A percentile compares a stretch with the other conserved stretches of the same genome.
phyloP scores from a whole-genome alignment of 2,329 filamentous ascomycete genomes.

The Gyromitra esculenta region DNA sequence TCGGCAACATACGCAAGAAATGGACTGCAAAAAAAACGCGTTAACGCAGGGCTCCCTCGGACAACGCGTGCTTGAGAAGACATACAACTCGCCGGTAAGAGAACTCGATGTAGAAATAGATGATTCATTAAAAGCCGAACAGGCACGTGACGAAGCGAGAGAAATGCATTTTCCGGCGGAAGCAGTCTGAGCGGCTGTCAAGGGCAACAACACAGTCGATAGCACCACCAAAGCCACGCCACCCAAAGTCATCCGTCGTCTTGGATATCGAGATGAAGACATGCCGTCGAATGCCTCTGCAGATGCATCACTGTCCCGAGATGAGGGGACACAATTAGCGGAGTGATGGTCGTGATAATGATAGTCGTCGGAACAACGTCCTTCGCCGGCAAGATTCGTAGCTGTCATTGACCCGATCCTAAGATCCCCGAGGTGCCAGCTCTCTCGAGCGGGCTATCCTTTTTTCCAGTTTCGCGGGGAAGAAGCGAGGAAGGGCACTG shows the following conservation, averaged over 20 bases:
- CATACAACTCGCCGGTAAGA: conserved; percentile 58
- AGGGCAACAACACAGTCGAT: conserved; percentile 49
- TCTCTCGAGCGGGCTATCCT: conserved; percentile 53
- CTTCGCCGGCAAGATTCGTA: conserved; percentile 43
- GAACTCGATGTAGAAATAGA: conserved; percentile 60
- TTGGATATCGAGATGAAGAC: conserved; percentile 40
- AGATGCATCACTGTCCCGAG: conserved; percentile 40
- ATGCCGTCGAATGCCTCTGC: conserved; percentile 28
- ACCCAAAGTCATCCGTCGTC: conserved; percentile 49
- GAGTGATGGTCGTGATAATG: conserved; percentile 15
- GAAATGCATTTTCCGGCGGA: conserved; percentile 59
- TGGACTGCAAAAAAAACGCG: conserved; percentile 67
- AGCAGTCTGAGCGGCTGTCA: conserved; percentile 47
- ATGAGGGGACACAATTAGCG: conserved; percentile 20
- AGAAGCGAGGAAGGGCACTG: conserved; percentile 27
- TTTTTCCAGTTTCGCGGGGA: conserved; percentile 45
- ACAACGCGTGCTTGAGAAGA: conserved; percentile 50
- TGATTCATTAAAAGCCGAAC: conserved; percentile 61
- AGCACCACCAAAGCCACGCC: conserved; percentile 43
- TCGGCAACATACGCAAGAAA: conserved; percentile 86
- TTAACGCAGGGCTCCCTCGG: conserved; percentile 57
- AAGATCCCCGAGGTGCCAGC: conserved; percentile 49
- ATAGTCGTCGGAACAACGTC: conserved; percentile 40
- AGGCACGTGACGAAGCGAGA: conserved; percentile 60
- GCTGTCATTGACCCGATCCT: conserved; percentile 51